Conservation (phyloP, 177 flowering plant genomes). For the Vitis hybrid region DNA sequence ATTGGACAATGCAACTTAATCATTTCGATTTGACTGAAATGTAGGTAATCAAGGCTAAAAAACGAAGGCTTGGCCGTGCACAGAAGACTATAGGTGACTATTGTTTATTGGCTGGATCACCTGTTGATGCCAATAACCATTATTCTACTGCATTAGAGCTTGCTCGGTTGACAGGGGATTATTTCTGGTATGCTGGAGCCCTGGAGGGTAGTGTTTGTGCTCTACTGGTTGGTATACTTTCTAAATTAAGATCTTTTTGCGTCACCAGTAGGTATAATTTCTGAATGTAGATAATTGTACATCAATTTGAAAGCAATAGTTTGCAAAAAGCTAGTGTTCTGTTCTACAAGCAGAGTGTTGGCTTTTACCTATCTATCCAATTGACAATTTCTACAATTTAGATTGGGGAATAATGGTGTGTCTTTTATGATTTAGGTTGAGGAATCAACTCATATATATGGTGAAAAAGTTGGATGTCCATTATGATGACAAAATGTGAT, state of each 20-base stretch:
- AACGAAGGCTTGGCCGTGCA: slow-evolving; percentile 90
- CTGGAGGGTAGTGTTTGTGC: slow-evolving; percentile 99
- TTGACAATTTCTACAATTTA: too few relatives aligned
- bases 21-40: slow-evolving; percentile 17
- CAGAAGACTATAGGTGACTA: slow-evolving; percentile 99
- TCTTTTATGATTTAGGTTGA: too few relatives aligned
- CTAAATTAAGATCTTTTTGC: neutral
- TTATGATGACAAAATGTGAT: too few relatives aligned
- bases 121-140: slow-evolving; percentile 99
- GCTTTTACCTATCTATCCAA: too few relatives aligned
- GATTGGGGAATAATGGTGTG: too few relatives aligned
- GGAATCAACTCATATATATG: too few relatives aligned
- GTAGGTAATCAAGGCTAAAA: slow-evolving; percentile 96
- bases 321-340: too few relatives aligned
- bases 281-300: neutral
- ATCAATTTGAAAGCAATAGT: too few relatives aligned
- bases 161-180: slow-evolving; percentile 92
- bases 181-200: slow-evolving; percentile 98
- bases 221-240: slow-evolving; percentile 59
- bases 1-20: slow-evolving; percentile 10
- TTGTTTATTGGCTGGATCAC: slow-evolving; percentile 96
- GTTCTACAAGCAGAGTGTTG: too few relatives aligned
- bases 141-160: slow-evolving; percentile 95
- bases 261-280: neutral
- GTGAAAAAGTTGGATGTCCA: too few relatives aligned